Evolutionary conservation across 2,329 filamentous ascomycete genomes (phyloP), one percentile per base, ranked within the genome.

Genomic region (Passalora sequoiae): DNA sequence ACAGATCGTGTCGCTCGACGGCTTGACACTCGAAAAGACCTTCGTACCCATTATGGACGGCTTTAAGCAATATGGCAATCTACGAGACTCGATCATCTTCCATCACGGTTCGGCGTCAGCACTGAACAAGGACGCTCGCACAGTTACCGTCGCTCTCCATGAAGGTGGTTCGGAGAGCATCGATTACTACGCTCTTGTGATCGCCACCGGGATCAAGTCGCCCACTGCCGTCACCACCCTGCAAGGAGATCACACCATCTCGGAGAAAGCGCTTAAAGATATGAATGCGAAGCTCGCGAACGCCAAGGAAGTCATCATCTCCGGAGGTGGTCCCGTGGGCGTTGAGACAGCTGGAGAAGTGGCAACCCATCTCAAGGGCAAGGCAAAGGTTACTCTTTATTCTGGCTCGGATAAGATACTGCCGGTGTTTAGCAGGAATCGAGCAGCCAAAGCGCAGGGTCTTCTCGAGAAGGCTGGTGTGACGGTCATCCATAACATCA

Each of bases 151-250:
- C 51, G 63, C 59, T 5, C 58, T 55, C n/a, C 46, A 46, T 12
- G 43, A 50, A 12, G 49, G 37, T 15, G 66, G 62, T 13, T 59
- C 57, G 15, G 59, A 61, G 13, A 57, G 52, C 21, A 49, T 79
- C 8, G 43, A 63, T 2, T 80, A 75, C 57, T 70, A 78, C 51
- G 71, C 74, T n/a, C 65, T 80, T 2, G 64, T 80, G 37, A 71
- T 80, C 45, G 75, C 76, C 6, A 77, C 75, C 1, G 77, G 77
- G 6, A 71, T 71, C 28, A 67, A 57, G 9, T 74, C 75, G 1
- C 59, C 66, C 7, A 64, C 69, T 19, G 64, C 69, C 0, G 60
- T 68, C 3, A 64, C 73, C 39, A 73, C 72, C 17, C 59, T 67
- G 9, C 66, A 70, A 30, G 66, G 63, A 24, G 57, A 66, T 19